These are phyloP conservation scores for Entomortierella parvispora DNA, from an alignment of 192 early-diverging fungal species.

Conservation along the genomic window DNA sequence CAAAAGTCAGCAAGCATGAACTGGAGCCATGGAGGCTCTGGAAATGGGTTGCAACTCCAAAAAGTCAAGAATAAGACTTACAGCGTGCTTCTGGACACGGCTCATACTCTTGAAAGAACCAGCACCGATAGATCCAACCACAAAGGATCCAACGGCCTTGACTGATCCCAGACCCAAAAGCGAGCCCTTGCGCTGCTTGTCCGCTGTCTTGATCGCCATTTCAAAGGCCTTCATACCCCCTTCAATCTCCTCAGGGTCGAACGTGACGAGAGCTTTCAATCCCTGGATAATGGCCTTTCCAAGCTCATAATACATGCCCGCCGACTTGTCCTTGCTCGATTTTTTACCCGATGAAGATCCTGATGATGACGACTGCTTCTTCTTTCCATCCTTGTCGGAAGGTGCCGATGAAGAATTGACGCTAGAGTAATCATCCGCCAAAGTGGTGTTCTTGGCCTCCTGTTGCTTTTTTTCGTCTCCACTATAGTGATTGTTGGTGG, in stretches of 20 bases:
- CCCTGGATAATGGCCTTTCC: constrained; percentile 77
- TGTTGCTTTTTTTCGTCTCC: background rate
- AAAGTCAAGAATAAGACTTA: constrained; percentile 27
- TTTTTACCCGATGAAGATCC: constrained; percentile 3
- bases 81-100: constrained; percentile 70
- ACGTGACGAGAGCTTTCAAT: constrained; percentile 80
- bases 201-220: constrained; percentile 68
- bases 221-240: constrained; percentile 70
- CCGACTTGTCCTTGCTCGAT: constrained; percentile 33
- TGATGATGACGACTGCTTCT: background rate
- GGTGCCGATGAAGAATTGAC: constrained; percentile 19
- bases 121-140: constrained; percentile 54
- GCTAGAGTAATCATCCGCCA: constrained; percentile 13
- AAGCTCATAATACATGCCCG: constrained; percentile 77
- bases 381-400: constrained; percentile 1
- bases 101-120: constrained; percentile 63
- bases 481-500: no score
- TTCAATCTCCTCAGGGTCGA: constrained; percentile 75
- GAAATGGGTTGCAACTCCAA: background rate
- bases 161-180: constrained; percentile 57
- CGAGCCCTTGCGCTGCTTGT: constrained; percentile 66
- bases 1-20: background rate
- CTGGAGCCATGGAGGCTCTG: background rate
- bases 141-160: constrained; percentile 59
- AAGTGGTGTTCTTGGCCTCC: background rate